Evolutionary conservation across 306 rosid species (phyloP), one percentile per base, ranked within the genome.

Genomic region (Quercus rubra): DNA sequence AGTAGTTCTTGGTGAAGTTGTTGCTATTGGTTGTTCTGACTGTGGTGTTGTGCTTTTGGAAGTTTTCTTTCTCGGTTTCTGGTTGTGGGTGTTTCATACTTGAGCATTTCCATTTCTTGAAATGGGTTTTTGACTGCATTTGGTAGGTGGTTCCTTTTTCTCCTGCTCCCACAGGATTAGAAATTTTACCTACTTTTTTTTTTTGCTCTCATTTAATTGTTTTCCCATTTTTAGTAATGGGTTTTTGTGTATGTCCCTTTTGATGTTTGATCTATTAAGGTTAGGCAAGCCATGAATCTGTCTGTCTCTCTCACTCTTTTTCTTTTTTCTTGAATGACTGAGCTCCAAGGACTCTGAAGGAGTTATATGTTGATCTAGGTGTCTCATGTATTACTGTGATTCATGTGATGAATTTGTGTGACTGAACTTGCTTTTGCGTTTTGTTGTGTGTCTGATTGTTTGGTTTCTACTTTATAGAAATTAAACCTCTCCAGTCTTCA

Each of bases 1-100:
- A 35, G 58, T 75, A 56, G 74, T 81, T 74, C 73, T 63, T 67
- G 80, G 78, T 76, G 46, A 67, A 78, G 80, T 49, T 56, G 67
- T 70, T 71, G 23, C 63, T 77, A 18, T 38, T 70, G 21, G 66
- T 27, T 25, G 68, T 70, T 70, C 72, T 81, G 74, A 23, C 31
- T 35, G 7, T 54, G 1, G 56, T 23, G 19, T 68, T 67, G 78
- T 79, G 49, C 27, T 68, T 82, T 74, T 71, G 70, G 77, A 71
- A 27, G 82, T 77, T 73, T 77, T 55, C 74, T 41, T 81, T 83
- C 59, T 77, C 9, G 28, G 51, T 74, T 56, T 74, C 72, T 71
- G 46, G 18, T 61, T 20, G 18, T 78, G 71, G 76, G 9, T 76
- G 31, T 73, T 75, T 61, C 73, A 9, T 59, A 41, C 72, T 10